Base-by-base conservation (phyloP, 2,329 filamentous ascomycete genomes). In the Venturiaceae sp. region DNA sequence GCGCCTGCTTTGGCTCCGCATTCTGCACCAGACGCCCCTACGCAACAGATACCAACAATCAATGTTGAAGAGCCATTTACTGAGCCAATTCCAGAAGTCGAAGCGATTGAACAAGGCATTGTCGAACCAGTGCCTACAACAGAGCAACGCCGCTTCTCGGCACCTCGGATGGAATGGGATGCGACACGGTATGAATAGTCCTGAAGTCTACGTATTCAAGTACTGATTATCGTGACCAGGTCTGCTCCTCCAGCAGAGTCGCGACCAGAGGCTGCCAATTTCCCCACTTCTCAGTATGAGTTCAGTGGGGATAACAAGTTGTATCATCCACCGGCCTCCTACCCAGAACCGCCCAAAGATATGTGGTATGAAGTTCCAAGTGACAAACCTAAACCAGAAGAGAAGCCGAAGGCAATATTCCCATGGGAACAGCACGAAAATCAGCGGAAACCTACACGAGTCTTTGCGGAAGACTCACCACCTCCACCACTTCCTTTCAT, bases 281-380 rank as follows among this genome's bases (percentile, higher is more conserved):
- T 97, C 67, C 90, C 91, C 16, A 80, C 80, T 52, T 83, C 84
- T 59, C 84, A 84, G 58, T 97, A 97, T 72, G 80, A 82, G 59
- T 96, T 96, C 86, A 95, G 88, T 58, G 82, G 81, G 58, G 88
- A 92, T 69, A 78, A 80, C 19, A 73, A 83, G 34, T 83, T 88
- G 9, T 97, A 95, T 72, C 81, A 89, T 57, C 83, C 92, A 33
- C 92, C 92, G 19, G 72, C 77, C 60, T 80, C 82, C 57, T 94
- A 95, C 66, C 89, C 92, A 2, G 88, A 90, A 67, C 89, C 90
- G 19, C 90, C 92, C 0, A 87, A 81, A 70, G 82, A 92, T 67
- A 92, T 96, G 89, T 94, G 87, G 80, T 96, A 94, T 69, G 78
- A 92, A 65, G 81, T 95, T 36, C 91, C 91, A 5, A 68, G 83